Base-by-base conservation (phyloP, 805 yeast species). In the Candida taoyuanica region DNA sequence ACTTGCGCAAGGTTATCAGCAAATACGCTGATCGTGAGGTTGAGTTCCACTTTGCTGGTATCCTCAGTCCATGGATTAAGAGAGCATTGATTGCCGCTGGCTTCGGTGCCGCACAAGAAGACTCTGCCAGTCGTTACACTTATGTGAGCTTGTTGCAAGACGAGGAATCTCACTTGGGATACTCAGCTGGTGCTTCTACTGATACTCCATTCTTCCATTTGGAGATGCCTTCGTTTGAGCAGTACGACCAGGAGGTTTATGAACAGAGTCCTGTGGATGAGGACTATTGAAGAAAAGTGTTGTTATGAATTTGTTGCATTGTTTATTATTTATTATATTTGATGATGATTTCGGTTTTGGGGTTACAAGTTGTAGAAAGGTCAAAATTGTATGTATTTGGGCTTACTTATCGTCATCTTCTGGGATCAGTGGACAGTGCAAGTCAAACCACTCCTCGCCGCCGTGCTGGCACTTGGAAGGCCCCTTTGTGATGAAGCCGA, bases 1-100 rank as follows among this genome's bases (percentile, higher is more conserved):
- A 89, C 58, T 67, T 85, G 51, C 72, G 83, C 47, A 81, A 79
- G 50, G 78, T 87, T 13, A 60, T 87, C 33, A 78, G 79, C 60
- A 71, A 67, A 40, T 85, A 84, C 53, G 82, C 93, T 14, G 89
- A 85, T 56, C 68, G 82, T 41, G 87, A 83, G 49, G 89, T 87
- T 42, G 96, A 89, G 62, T 80, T 81, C 64, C 97, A 89, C 62
- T 88, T 89, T 59, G 76, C 85, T 9, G 95, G 96, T 18, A 76
- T 89, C 23, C 64, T 84, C 31, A 79, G 84, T 39, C 89, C 91
- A 8, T 89, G 97, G 97, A 76, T 85, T 38, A 78, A 85, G 53
- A 74, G 91, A 55, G 83, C 82, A 5, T 71, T 89, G 48, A 57
- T 82, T 31, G 74, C 77, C 49, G 79, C 80, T 40, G 95, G 94